Evolutionary conservation across 2,329 filamentous ascomycete genomes (phyloP).

Genomic region (Hypoxylon sp.): DNA sequence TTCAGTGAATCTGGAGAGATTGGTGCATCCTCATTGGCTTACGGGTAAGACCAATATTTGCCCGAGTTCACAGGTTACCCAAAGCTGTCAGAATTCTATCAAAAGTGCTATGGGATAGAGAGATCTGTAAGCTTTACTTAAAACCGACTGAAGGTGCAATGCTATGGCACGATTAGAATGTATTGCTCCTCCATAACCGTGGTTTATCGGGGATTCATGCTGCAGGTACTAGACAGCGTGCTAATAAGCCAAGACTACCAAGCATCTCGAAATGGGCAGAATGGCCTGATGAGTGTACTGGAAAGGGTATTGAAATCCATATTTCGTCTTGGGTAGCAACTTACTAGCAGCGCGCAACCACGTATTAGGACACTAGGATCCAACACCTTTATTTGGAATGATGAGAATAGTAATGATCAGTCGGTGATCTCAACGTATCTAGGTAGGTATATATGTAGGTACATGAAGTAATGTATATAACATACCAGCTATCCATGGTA

Average conservation of each 20-base stretch:
- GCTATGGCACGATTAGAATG: background rate
- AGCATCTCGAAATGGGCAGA: constrained; percentile 32
- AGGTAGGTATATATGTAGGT: too few species aligned
- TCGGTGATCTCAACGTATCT: background rate
- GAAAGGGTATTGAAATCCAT: constrained; percentile 27
- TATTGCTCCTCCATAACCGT: background rate
- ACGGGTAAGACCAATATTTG: background rate
- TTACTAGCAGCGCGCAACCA: constrained; percentile 1
- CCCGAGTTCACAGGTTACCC: background rate
- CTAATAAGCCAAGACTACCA: constrained; percentile 36
- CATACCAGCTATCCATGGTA: background rate
- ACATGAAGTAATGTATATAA: too few species aligned
- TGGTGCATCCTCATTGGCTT: constrained; percentile 26
- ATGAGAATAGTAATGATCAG: constrained; percentile 17
- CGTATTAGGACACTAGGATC: background rate
- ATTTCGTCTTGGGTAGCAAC: constrained; percentile 9
- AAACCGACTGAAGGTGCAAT: background rate
- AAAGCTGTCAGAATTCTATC: background rate
- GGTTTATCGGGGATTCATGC: background rate
- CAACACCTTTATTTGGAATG: constrained; percentile 1
- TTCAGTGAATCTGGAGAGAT: constrained; percentile 33
- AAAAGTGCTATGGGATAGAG: background rate
- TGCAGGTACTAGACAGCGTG: constrained; percentile 3
- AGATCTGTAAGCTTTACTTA: background rate
- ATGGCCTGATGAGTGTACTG: constrained; percentile 32